These are phyloP conservation scores for Thraustotheca clavata DNA, from an alignment of 352 stramenopile genomes.

Conservation along the genomic window DNA sequence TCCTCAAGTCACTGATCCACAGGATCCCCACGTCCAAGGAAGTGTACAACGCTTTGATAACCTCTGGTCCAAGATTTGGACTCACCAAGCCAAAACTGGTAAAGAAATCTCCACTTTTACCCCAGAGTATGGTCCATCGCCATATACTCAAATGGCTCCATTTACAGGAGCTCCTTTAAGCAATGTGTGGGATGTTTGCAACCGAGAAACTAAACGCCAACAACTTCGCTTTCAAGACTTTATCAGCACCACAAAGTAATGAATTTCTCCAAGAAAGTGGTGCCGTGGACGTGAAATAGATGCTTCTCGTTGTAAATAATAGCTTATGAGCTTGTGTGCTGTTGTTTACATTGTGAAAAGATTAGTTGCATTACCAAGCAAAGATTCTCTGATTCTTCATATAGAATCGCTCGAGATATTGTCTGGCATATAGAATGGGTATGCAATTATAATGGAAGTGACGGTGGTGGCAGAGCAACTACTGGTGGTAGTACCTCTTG, in stretches of 20 bases:
- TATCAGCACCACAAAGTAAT: too few relatives aligned
- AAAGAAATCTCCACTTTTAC: conserved; percentile 45
- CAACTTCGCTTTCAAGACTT: conserved; percentile 2
- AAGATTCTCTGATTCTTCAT: too few relatives aligned
- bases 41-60: conserved; percentile 44
- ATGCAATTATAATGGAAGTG: not conserved
- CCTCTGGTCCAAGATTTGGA: conserved; percentile 45
- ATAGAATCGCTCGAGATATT: too few relatives aligned
- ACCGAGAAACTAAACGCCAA: conserved; percentile 10
- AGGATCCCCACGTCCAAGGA: conserved; percentile 22
- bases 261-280: too few relatives aligned
- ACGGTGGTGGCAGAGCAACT: not conserved
- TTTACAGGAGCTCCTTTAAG: conserved; percentile 15
- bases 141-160: conserved; percentile 30
- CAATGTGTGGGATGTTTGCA: conserved; percentile 13
- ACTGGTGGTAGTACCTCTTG: not conserved
- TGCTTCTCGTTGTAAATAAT: too few relatives aligned
- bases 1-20: conserved; percentile 39
- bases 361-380: too few relatives aligned
- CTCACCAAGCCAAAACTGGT: conserved; percentile 23
- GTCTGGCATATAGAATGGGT: too few relatives aligned
- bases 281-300: too few relatives aligned
- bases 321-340: too few relatives aligned
- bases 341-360: too few relatives aligned
- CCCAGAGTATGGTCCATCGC: conserved; percentile 58